phyloP scores from a whole-genome alignment of 768 basidiomycete genomes.

The Pleurotus platypus region DNA sequence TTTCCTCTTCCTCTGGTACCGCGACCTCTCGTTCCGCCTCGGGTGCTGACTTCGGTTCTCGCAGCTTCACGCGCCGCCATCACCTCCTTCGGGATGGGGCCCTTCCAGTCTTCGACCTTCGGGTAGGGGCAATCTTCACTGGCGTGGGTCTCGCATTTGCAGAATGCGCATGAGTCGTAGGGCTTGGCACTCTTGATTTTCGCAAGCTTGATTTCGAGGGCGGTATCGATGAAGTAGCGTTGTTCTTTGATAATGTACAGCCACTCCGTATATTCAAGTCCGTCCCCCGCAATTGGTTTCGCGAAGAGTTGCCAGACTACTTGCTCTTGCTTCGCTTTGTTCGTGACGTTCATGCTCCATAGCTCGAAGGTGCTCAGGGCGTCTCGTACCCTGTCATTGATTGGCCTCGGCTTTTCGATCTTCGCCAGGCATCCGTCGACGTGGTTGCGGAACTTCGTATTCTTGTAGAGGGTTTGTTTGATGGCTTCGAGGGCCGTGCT shows the following conservation, averaged over 20 bases:
- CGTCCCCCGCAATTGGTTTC: neutral
- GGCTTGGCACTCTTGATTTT: too few relatives aligned
- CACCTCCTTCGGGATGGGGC: neutral
- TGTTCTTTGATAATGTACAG: neutral
- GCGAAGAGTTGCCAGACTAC: neutral
- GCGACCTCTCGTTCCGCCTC: neutral
- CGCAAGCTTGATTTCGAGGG: neutral
- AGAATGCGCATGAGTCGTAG: neutral
- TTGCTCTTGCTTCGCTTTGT: neutral
- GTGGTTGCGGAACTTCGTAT: neutral
- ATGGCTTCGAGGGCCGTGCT: neutral
- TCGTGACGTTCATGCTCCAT: neutral
- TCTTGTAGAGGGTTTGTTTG: neutral
- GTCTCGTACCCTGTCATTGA: neutral
- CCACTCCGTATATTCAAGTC: neutral
- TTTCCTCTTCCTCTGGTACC: too few relatives aligned
- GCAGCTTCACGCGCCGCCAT: too few relatives aligned
- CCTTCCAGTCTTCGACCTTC: neutral
- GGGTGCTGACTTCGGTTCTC: neutral
- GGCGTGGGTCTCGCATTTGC: neutral
- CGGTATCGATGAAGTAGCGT: neutral
- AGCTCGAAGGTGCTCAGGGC: neutral
- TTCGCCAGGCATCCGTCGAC: neutral
- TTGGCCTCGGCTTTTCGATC: neutral
- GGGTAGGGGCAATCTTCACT: neutral